Percentiles rank a stretch among this genome's conserved stretches.
Evolutionary conservation across 768 basidiomycete genomes (phyloP).

Genomic region (Lentinula aciculospora): DNA sequence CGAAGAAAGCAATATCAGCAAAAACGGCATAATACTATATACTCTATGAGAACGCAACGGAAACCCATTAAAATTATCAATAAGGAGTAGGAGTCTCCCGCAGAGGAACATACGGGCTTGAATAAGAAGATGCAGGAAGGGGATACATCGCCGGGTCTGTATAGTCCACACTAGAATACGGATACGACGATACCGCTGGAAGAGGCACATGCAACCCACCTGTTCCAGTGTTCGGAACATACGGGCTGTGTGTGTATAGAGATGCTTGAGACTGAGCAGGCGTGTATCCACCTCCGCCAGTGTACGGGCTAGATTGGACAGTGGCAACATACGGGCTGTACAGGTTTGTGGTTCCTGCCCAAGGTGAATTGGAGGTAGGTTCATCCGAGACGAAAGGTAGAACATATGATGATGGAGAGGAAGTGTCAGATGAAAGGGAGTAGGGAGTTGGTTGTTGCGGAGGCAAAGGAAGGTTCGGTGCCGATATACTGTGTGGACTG

Average conservation of each 20-base stretch:
- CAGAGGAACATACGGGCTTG: slow-evolving; percentile 2
- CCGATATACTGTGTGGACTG: slow-evolving; percentile 4
- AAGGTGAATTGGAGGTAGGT: not conserved
- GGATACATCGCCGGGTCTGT: not conserved
- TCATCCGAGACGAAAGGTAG: not conserved
- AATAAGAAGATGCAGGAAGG: slow-evolving; percentile 1
- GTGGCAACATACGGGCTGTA: slow-evolving; percentile 2
- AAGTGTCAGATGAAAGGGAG: not conserved
- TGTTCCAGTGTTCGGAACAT: not conserved
- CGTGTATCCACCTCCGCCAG: not conserved
- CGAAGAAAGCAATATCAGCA: too few relatives aligned
- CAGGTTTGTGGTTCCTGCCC: not conserved
- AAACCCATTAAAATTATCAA: not conserved
- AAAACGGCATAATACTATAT: not conserved
- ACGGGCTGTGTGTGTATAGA: not conserved
- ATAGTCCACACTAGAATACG: not conserved
- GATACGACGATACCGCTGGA: not conserved
- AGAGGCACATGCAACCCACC: not conserved
- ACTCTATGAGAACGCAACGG: not conserved
- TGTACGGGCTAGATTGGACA: not conserved
- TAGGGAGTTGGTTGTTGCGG: not conserved
- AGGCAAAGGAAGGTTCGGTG: slow-evolving; percentile 1
- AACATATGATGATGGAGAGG: not conserved
- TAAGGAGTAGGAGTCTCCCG: slow-evolving; percentile 4
- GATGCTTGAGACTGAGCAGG: not conserved